phyloP scores from a whole-genome alignment of 2,329 filamentous ascomycete genomes.

The Diplodia sapinea region DNA sequence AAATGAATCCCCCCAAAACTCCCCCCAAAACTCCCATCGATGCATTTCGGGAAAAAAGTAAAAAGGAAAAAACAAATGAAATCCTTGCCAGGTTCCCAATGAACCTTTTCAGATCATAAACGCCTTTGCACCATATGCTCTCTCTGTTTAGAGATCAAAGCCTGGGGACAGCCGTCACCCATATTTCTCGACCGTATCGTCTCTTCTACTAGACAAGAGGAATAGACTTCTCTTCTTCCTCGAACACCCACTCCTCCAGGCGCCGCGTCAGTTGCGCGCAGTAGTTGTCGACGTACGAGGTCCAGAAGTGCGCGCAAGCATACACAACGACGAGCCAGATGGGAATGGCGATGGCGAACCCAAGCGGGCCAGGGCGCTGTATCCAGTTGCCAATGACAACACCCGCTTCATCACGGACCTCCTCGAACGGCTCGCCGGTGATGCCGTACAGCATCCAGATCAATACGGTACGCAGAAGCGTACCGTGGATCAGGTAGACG shows the following conservation, averaged over 20 bases:
- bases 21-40: not conserved
- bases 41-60: not conserved
- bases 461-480: slow-evolving; percentile 58
- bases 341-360: slow-evolving; percentile 53
- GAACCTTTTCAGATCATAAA: not conserved
- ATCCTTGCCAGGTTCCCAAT: not conserved
- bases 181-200: not conserved
- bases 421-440: slow-evolving; percentile 52
- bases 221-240: slow-evolving; percentile 41
- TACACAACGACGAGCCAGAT: slow-evolving; percentile 57
- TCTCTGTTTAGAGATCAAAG: not conserved
- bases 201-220: slow-evolving; percentile 1
- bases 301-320: slow-evolving; percentile 57
- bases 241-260: slow-evolving; percentile 57
- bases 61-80: not conserved
- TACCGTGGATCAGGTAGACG: slow-evolving; percentile 62
- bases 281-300: slow-evolving; percentile 57
- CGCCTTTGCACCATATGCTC: slow-evolving; percentile 9
- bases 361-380: slow-evolving; percentile 47
- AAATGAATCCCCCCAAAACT: not conserved
- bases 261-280: slow-evolving; percentile 57
- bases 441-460: slow-evolving; percentile 61
- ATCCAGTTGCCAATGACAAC: slow-evolving; percentile 52
- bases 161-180: not conserved
- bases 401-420: slow-evolving; percentile 47